Base-by-base conservation (phyloP, 208 protist species). In the Trypanosoma cruzi region DNA sequence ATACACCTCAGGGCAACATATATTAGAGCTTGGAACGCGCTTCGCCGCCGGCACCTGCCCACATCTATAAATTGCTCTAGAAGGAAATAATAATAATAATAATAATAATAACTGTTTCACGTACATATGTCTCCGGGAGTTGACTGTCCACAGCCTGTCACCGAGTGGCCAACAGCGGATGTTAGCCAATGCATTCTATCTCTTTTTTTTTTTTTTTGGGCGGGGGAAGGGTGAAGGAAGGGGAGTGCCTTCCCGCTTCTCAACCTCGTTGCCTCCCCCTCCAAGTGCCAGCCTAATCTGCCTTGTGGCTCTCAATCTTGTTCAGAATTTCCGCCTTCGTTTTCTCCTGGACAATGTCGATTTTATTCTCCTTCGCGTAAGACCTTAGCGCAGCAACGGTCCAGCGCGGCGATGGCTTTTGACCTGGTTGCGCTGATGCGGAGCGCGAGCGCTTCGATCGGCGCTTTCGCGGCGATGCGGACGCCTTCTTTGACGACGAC, bases 311-410 rank as follows among this genome's bases (percentile, higher is more conserved):
- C 50, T 73, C 57, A 55, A 95, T 88, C 53, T 74, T 81, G 46
- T 52, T n/a, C 28, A 95, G 78, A 36, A 95, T 89, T 29, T 84
- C 84, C 10, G 77, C 63, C 72, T 93, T 95, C 13, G 54, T 82
- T 24, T 73, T 71, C 13, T 75, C 56, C 1, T 85, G 81, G 3
- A 57, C 59, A 34, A 93, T 32, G 14, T 62, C n/a, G 42, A 95
- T 88, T 4, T 54, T 42, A 54, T 92, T 80, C 13, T 87, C 75
- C 65, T 86, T 77, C 4, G 90, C 90, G 53, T 79, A 95, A 53
- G 80, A 77, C 75, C 73, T 83, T 54, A 95, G 72, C 40, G 68
- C 79, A 2, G 77, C 66, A 22, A 95, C 61, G 28, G 85, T 86
- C 89, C 89, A 95, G 20, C 50, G 63, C 56, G 56, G 48, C 57